These are phyloP conservation scores for Xylariales sp. DNA, from an alignment of 2,329 filamentous ascomycete genomes.

Conservation along the genomic window DNA sequence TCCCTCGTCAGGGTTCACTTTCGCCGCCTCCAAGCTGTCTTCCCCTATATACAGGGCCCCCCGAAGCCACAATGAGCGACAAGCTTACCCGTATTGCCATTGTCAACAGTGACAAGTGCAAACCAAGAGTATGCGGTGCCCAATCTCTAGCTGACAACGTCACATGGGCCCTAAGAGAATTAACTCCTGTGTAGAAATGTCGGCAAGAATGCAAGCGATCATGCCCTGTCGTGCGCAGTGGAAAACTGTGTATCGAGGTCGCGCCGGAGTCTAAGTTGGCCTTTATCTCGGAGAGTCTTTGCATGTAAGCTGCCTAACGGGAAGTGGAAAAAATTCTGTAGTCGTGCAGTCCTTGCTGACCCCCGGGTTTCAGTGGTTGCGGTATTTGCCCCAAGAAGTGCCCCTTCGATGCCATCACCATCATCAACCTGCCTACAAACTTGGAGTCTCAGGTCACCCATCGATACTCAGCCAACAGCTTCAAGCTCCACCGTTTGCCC, in stretches of 20 bases:
- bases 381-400: constrained; percentile 99
- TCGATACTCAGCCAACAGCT: constrained; percentile 98
- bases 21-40: background rate
- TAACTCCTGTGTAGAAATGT: constrained; percentile 67
- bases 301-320: constrained; percentile 58
- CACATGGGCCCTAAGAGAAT: background rate
- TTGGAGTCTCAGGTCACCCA: constrained; percentile 97
- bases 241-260: constrained; percentile 97
- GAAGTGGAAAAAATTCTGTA: too few relatives aligned
- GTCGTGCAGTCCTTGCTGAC: background rate
- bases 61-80: constrained; percentile 6
- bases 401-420: constrained; percentile 96
- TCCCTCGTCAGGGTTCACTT: too few relatives aligned
- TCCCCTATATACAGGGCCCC: too few relatives aligned
- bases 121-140: constrained; percentile 64
- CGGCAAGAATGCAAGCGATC: constrained; percentile 99
- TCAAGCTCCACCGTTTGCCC: constrained; percentile 94
- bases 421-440: constrained; percentile 99
- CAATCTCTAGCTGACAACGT: constrained; percentile 8
- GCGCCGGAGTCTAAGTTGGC: constrained; percentile 83
- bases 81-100: constrained; percentile 72
- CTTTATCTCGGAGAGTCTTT: constrained; percentile 94
- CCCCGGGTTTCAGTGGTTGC: constrained; percentile 54
- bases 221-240: constrained; percentile 93
- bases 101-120: constrained; percentile 98